phyloP scores from a whole-genome alignment of 2,329 filamentous ascomycete genomes.

The Monosporascus sp. region DNA sequence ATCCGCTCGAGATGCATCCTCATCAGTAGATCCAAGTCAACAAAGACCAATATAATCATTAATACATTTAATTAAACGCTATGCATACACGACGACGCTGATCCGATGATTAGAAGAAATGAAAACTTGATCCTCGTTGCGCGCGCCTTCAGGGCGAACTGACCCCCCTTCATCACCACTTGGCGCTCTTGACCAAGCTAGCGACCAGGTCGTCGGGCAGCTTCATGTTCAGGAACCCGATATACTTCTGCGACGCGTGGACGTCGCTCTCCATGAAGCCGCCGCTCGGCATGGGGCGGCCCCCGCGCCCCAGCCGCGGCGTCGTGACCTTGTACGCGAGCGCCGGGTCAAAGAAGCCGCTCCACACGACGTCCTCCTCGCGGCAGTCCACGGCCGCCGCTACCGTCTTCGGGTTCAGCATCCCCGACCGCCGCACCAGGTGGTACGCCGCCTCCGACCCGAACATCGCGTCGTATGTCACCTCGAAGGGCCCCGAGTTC shows the following conservation, averaged over 20 bases:
- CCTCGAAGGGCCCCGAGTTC: slow-evolving; percentile 46
- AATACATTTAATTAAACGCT: no score
- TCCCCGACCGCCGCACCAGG: slow-evolving; percentile 28
- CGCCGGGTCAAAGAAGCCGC: slow-evolving; percentile 40
- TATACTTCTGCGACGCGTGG: slow-evolving; percentile 25
- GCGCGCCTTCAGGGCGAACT: no score
- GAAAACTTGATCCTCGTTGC: no score
- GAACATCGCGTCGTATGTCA: slow-evolving; percentile 50
- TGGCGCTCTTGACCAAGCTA: not conserved
- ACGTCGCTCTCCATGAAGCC: slow-evolving; percentile 28
- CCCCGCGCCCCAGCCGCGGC: slow-evolving; percentile 13
- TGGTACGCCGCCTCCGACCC: slow-evolving; percentile 26
- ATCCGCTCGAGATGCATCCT: not conserved
- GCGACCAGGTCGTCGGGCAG: slow-evolving; percentile 14
- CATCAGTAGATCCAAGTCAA: not conserved
- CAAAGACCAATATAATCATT: not conserved
- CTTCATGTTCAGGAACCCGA: slow-evolving; percentile 18
- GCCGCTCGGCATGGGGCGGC: slow-evolving; percentile 14
- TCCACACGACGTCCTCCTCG: slow-evolving; percentile 29
- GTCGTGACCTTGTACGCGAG: slow-evolving; percentile 43
- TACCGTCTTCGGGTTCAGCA: slow-evolving; percentile 32
- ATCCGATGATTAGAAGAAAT: no score
- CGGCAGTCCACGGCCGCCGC: slow-evolving; percentile 24
- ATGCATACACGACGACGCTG: no score
- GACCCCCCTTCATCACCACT: not conserved